These are phyloP conservation scores for Penicillium sp. DNA, from an alignment of 2,329 filamentous ascomycete species.

Conservation along the genomic window DNA sequence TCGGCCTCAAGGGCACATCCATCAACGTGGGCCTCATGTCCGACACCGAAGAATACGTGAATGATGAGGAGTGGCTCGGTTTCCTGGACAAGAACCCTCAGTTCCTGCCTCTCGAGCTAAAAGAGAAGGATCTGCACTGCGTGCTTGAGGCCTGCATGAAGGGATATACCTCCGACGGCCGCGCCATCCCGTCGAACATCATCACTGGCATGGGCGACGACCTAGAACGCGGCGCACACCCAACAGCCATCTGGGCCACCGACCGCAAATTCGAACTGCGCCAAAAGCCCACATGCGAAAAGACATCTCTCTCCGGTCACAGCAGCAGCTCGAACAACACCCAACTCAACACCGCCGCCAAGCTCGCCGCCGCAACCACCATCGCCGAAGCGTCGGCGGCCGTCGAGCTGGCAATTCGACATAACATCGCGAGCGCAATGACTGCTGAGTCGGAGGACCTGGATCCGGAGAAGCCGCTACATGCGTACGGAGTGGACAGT, in stretches of 20 bases:
- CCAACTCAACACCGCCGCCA: not conserved
- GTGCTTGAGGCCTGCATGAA: not conserved
- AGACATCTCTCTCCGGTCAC: not conserved
- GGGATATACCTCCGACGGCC: not conserved
- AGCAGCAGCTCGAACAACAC: not conserved
- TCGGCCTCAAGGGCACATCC: not conserved
- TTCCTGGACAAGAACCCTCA: not conserved
- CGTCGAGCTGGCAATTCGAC: not conserved
- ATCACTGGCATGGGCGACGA: not conserved
- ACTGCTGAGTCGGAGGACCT: constrained; percentile 8
- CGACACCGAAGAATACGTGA: not conserved
- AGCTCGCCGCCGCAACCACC: not conserved
- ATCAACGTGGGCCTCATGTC: not conserved
- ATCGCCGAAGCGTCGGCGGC: not conserved
- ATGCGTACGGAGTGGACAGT: constrained; percentile 14
- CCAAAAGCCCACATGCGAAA: not conserved
- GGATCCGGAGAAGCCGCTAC: constrained; percentile 15
- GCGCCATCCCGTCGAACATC: not conserved
- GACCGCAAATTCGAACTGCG: not conserved
- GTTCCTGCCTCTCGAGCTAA: not conserved
- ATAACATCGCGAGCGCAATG: not conserved
- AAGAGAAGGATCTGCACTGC: not conserved
- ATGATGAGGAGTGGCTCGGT: not conserved
- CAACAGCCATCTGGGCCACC: not conserved
- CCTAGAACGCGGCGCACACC: not conserved